Conservation (phyloP, 768 basidiomycete species). For the Cyclocybe aegerita region DNA sequence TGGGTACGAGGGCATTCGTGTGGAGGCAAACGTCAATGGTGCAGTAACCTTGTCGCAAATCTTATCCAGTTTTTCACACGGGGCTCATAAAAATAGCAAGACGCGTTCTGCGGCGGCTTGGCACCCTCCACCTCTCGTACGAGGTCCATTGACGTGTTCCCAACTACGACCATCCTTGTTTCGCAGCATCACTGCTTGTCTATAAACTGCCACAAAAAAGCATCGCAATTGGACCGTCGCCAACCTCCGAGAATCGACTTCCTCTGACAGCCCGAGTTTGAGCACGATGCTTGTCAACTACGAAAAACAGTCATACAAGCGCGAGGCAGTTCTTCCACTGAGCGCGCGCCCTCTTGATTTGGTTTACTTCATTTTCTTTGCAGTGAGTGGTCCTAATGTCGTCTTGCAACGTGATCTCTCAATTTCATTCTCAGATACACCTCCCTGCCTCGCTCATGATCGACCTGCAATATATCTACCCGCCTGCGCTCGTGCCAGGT, state of each 20-base stretch:
- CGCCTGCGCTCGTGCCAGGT: slow-evolving; percentile 46
- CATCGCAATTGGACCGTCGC: neutral
- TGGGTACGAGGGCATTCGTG: slow-evolving; percentile 31
- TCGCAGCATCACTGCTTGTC: neutral
- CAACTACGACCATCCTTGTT: neutral
- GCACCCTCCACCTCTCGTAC: too few species aligned
- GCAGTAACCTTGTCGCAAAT: neutral
- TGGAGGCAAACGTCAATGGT: neutral
- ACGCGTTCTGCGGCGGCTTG: too few species aligned
- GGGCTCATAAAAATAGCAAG: too few species aligned
- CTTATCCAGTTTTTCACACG: neutral
- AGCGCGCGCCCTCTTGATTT: slow-evolving; percentile 61
- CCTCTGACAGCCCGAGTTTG: neutral
- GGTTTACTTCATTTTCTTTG: slow-evolving; percentile 70
- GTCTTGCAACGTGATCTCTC: neutral
- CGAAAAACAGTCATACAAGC: slow-evolving; percentile 17
- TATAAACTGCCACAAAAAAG: neutral
- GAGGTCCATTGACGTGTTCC: neutral
- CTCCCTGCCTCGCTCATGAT: slow-evolving; percentile 66
- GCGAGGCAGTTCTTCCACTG: slow-evolving; percentile 33
- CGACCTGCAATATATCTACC: slow-evolving; percentile 71
- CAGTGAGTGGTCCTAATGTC: slow-evolving; percentile 36
- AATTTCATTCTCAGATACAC: slow-evolving; percentile 45
- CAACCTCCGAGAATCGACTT: neutral
- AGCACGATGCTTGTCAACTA: slow-evolving; percentile 21